Evolutionary conservation across 2,329 filamentous ascomycete species (phyloP).

Genomic region (Fusarium sarcochroum): DNA sequence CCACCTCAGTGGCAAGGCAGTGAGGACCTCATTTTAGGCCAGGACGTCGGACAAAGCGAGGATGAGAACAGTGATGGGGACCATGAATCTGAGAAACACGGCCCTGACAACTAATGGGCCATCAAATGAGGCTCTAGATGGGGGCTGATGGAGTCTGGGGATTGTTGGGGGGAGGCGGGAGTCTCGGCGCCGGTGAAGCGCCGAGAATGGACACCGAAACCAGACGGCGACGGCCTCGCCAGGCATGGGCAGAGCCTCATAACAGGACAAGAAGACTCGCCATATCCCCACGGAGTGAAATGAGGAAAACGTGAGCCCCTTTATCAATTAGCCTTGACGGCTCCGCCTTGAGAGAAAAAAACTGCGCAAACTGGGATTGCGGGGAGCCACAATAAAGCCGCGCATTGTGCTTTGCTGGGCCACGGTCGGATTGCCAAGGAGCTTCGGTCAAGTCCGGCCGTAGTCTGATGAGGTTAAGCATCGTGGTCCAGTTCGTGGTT

Average conservation of each 20-base stretch:
- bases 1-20: slow-evolving; percentile 79
- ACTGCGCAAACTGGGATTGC: slow-evolving; percentile 39
- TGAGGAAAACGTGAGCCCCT: slow-evolving; percentile 42
- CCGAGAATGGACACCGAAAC: slow-evolving; percentile 47
- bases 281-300: slow-evolving; percentile 36
- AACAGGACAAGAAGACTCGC: slow-evolving; percentile 11
- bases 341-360: slow-evolving; percentile 39
- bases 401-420: slow-evolving; percentile 42
- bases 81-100: slow-evolving; percentile 38
- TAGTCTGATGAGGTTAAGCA: slow-evolving; percentile 44
- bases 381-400: slow-evolving; percentile 44
- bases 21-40: slow-evolving; percentile 71
- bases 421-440: slow-evolving; percentile 46
- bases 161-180: slow-evolving; percentile 23
- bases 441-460: slow-evolving; percentile 49
- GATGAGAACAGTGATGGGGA: slow-evolving; percentile 47
- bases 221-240: slow-evolving; percentile 31
- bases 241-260: slow-evolving; percentile 39
- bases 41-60: slow-evolving; percentile 59
- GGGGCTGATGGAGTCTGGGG: slow-evolving; percentile 38
- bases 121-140: slow-evolving; percentile 43
- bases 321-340: slow-evolving; percentile 40
- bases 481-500: slow-evolving; percentile 28
- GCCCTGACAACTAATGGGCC: slow-evolving; percentile 40
- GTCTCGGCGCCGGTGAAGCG: slow-evolving; percentile 51